phyloP scores from a whole-genome alignment of 2,329 filamentous ascomycete species.

The Talaromyces sp. region DNA sequence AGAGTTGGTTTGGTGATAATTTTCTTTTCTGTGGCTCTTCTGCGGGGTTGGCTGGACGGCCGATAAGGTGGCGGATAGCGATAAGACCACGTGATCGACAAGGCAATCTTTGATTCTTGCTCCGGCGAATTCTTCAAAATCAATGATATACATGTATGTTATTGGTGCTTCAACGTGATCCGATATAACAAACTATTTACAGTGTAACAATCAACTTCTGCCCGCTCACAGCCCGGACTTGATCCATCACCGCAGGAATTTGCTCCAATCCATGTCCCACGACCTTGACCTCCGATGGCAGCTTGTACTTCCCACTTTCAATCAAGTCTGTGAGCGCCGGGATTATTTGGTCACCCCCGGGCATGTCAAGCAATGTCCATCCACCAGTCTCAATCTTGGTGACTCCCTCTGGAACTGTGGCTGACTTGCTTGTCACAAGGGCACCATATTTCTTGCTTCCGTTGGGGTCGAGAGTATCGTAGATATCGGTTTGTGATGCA shows the following conservation, averaged over 20 bases:
- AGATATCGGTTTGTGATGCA: conserved; percentile 23
- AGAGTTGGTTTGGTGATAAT: conserved; percentile 12
- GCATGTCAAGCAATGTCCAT: conserved; percentile 23
- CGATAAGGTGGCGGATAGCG: conserved; percentile 6
- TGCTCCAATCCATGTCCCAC: conserved; percentile 28
- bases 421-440: conserved; percentile 28
- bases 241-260: conserved; percentile 22
- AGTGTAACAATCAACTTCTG: conserved; percentile 32
- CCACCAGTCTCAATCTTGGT: conserved; percentile 24
- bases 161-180: background rate
- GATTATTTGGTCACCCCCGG: conserved; percentile 24
- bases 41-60: conserved; percentile 19
- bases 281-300: conserved; percentile 28
- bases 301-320: conserved; percentile 25
- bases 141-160: background rate
- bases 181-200: conserved; percentile 22
- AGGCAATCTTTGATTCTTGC: background rate
- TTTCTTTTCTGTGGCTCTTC: conserved; percentile 27
- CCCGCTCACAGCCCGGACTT: conserved; percentile 32
- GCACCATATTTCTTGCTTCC: conserved; percentile 31
- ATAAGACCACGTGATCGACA: background rate
- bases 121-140: background rate
- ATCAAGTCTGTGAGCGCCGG: conserved; percentile 24
- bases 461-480: conserved; percentile 24
- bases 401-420: conserved; percentile 28